Evolutionary conservation across 129 eudicot species (phyloP).

Genomic region (Glebionis coronaria): DNA sequence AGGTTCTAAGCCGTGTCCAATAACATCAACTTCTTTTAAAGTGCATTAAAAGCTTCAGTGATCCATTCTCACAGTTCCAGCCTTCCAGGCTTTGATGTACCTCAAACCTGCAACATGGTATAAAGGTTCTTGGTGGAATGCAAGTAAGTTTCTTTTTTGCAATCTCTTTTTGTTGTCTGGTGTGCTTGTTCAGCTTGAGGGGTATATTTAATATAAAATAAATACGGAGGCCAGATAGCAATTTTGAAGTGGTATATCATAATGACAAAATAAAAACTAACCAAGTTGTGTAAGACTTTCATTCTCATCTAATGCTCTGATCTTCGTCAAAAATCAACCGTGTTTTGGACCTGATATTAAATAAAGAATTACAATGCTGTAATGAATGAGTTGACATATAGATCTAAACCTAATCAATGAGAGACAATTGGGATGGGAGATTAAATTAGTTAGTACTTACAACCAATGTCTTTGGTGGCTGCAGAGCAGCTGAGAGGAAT

Average conservation of each 20-base stretch:
- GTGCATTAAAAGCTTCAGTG: slow-evolving; percentile 70
- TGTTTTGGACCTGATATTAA: slow-evolving; percentile 79
- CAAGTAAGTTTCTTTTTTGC: slow-evolving; percentile 57
- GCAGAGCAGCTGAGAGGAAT: slow-evolving; percentile 88
- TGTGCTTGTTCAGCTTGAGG: slow-evolving; percentile 6
- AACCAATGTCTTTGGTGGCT: slow-evolving; percentile 91
- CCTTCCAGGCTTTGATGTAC: slow-evolving; percentile 82
- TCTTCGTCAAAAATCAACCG: slow-evolving; percentile 82
- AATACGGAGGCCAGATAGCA: neutral
- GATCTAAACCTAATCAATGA: too few species aligned
- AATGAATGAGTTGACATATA: too few species aligned
- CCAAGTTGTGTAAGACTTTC: slow-evolving; percentile 96
- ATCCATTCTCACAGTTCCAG: slow-evolving; percentile 83
- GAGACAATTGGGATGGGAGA: slow-evolving; percentile 3
- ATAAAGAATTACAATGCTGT: neutral
- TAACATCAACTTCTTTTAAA: slow-evolving; percentile 88
- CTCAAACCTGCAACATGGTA: slow-evolving; percentile 99
- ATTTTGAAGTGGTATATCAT: neutral
- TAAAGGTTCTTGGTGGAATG: slow-evolving; percentile 99
- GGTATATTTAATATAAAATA: slow-evolving; percentile 22
- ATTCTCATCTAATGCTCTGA: slow-evolving; percentile 87
- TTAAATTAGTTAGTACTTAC: slow-evolving; percentile 42
- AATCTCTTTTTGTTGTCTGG: neutral
- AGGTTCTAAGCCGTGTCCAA: slow-evolving; percentile 73
- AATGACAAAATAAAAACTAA: slow-evolving; percentile 33